phyloP scores from a whole-genome alignment of 257 asterid species.

The Anisodus acutangulus region DNA sequence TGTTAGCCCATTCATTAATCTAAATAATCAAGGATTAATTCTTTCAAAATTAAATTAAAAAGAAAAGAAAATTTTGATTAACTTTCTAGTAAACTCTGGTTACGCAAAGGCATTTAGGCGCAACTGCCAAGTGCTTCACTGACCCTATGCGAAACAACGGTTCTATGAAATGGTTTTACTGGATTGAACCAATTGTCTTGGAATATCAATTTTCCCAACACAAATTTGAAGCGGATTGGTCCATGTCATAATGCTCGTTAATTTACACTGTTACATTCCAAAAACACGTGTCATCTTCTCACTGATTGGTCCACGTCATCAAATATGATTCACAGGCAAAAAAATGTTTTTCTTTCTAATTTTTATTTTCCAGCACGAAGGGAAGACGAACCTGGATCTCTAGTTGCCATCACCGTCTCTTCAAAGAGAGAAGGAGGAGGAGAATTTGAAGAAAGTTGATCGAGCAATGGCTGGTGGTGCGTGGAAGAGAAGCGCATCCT shows the following conservation, averaged over 20 bases:
- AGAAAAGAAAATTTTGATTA: too few relatives aligned
- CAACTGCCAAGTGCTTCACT: too few relatives aligned
- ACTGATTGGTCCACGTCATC: conserved; percentile 67
- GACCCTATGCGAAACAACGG: too few relatives aligned
- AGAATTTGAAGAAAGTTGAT: background rate
- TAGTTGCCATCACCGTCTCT: background rate
- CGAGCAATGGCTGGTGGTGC: conserved; percentile 56
- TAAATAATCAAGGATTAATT: too few relatives aligned
- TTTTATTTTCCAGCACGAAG: background rate
- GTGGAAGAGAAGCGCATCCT: conserved; percentile 55
- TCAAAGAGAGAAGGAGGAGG: background rate
- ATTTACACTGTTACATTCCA: too few relatives aligned
- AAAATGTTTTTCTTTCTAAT: too few relatives aligned
- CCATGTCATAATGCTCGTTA: background rate
- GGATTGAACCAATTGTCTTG: too few relatives aligned
- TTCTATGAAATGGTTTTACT: too few relatives aligned
- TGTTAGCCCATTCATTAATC: too few relatives aligned
- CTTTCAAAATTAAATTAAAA: too few relatives aligned
- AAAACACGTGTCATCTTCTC: background rate
- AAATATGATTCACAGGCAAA: background rate
- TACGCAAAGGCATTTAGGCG: too few relatives aligned
- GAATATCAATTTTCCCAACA: conserved; percentile 41
- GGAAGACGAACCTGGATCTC: background rate
- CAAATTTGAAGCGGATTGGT: conserved; percentile 27
- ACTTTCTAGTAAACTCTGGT: too few relatives aligned